Evolutionary conservation across 1,139 yeast species (phyloP).

Genomic region (Magnusiomyces sp.): DNA sequence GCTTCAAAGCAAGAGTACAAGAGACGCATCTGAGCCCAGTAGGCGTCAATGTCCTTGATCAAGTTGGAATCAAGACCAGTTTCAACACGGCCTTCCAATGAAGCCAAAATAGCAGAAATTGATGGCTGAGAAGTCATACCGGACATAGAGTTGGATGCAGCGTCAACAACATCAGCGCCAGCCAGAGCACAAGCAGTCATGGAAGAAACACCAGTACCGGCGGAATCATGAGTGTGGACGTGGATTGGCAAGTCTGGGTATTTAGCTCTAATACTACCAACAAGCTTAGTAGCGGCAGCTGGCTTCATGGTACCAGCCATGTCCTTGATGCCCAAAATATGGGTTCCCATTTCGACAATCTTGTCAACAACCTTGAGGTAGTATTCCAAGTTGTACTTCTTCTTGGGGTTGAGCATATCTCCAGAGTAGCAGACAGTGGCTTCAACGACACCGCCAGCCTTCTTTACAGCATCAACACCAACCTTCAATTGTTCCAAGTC

Average conservation of each 20-base stretch:
- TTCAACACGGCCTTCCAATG: conserved; percentile 77
- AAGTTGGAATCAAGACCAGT: conserved; percentile 61
- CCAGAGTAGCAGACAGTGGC: conserved; percentile 98
- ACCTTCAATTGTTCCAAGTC: conserved; percentile 94
- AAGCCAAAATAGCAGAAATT: conserved; percentile 82
- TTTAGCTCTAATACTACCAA: conserved; percentile 71
- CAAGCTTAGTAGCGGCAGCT: conserved; percentile 73
- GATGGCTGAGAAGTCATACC: conserved; percentile 99
- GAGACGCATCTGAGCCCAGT: conserved; percentile 98
- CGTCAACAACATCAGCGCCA: conserved; percentile 98
- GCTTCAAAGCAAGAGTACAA: conserved; percentile 96
- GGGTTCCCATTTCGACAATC: conserved; percentile 91
- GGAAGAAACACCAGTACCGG: conserved; percentile 98
- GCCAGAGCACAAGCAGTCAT: conserved; percentile 92
- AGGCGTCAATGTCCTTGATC: conserved; percentile 77
- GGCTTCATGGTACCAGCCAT: conserved; percentile 99
- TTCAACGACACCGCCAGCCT: conserved; percentile 98
- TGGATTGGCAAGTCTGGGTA: conserved; percentile 95
- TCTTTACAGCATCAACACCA: conserved; percentile 95
- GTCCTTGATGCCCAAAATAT: conserved; percentile 93
- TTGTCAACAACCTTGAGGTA: conserved; percentile 74
- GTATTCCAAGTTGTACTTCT: conserved; percentile 90
- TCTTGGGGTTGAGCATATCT: conserved; percentile 91
- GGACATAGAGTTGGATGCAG: conserved; percentile 94
- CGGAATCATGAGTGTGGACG: conserved; percentile 98